Base-by-base conservation (phyloP, 768 basidiomycete genomes). In the Kwoniella europaea region DNA sequence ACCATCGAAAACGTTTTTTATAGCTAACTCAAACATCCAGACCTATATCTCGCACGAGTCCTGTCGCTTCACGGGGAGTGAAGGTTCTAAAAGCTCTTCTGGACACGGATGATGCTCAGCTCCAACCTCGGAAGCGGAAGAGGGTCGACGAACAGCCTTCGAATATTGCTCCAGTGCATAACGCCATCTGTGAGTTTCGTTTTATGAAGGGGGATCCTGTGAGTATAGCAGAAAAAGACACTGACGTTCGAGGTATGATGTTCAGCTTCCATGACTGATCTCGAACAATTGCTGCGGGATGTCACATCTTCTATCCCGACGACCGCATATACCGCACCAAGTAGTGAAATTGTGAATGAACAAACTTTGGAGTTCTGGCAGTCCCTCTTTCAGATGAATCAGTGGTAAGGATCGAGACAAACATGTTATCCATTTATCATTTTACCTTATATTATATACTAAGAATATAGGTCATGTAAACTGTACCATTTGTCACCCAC, bases 51-150 rank as follows among this genome's bases (percentile, higher is more conserved):
- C 46, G 59, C 9, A 54, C 56, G n/a, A 71, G 69, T 29, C 69
- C 69, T 3, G 69, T 71, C 20, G 69, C 69, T 20, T 22, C 24
- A 35, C 71, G 67, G 20, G 76, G 71, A 2, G 72, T 77, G 46
- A 68, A 69, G 52, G 72, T 75, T 24, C 54, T 77, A 13, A 70
- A 75, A 54, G 66, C 74, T 16, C 41, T 74, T 55, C 60, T 69
- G 24, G 41, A 22, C 7, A 60, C 63, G 62, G 44, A 72, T 60
- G 41, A 70, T 59, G 41, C 43, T 63, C 52, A 68, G 57, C 44
- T 67, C 16, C 10, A 69, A 27, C 20, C n/a, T 10, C 24, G 63
- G 24, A 70, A 63, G 35, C 68, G 61, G 10, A 63, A 69, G 50
- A 61, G 61, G 22, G 54, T 24, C 2, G 44, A 55, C 16, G 59